Evolutionary conservation across 1,284 basidiomycete species (phyloP), one percentile per base, ranked within the genome.

Genomic region (Pterula multifida): DNA sequence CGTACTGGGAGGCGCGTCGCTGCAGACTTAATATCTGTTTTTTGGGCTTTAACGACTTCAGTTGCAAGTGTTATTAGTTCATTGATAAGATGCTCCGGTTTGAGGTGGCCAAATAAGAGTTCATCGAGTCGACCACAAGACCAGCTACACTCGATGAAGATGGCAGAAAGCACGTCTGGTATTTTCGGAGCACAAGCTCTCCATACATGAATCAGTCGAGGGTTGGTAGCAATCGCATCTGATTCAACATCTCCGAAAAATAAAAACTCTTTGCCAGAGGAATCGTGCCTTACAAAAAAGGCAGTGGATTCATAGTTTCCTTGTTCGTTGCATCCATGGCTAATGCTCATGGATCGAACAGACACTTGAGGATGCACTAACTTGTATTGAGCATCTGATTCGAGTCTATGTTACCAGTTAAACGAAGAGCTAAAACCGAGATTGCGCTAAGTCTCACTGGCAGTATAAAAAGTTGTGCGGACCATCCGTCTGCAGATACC

Each of bases 111-210:
- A 61, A 75, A 90, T 11, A 92, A 68, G 47, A 67, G 59, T 35
- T 76, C 71, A 54, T 79, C 72, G 6, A 69, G 65, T 49, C 88
- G 71, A 0, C 79, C 81, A 1, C 73, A 70, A 13, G 81, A 78
- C 69, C 81, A 91, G 1, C 86, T 90, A 61, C 89, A 90, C 63
- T 92, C 89, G 60, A 92, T 83, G 60, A 91, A 91, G 50, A 90
- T 73, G 21, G 75, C 68, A 24, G 74, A 73, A 25, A 91, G 73
- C 4, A 62, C 67, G 26, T 73, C 65, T 1, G 82, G 79, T 53
- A 88, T 77, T 60, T 78, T 81, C 17, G 76, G 69, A 2, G 87
- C 87, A 0, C 85, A 85, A 17, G 66, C 71, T 25, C 73, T 73
- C 88, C 88, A 91, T 47, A 91, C 76, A 42, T 71, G 64, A 26